Conservation (phyloP, 2,329 filamentous ascomycete genomes). For the Pleurostoma richardsiae region DNA sequence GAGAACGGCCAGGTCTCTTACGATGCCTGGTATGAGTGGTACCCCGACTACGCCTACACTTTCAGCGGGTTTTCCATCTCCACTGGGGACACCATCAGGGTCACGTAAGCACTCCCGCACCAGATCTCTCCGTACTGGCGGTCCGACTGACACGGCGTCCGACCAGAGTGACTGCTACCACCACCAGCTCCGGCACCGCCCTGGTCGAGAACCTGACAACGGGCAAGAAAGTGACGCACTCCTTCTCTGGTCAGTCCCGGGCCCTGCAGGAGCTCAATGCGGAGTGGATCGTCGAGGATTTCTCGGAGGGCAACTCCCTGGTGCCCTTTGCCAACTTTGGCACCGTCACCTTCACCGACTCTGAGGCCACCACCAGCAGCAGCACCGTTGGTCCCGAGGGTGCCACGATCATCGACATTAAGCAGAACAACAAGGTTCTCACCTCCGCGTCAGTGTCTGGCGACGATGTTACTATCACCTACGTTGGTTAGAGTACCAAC, state of each 20-base stretch:
- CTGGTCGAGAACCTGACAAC: conserved; percentile 41
- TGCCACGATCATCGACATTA: conserved; percentile 31
- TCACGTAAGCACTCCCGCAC: conserved; percentile 7
- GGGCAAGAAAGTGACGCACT: conserved; percentile 44
- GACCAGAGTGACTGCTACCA: conserved; percentile 22
- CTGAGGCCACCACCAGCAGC: conserved; percentile 20
- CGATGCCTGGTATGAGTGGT: conserved; percentile 58
- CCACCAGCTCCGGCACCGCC: conserved; percentile 33
- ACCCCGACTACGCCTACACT: conserved; percentile 40
- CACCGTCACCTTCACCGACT: conserved; percentile 32
- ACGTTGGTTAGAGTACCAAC: conserved; percentile 18
- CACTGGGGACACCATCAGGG: conserved; percentile 8
- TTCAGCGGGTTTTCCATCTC: conserved; percentile 7
- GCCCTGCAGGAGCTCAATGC: conserved; percentile 48
- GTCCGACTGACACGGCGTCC: too few species aligned
- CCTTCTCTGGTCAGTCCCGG: conserved; percentile 34
- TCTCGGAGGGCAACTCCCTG: conserved; percentile 26
- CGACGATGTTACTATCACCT: conserved; percentile 17
- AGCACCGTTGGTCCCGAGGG: conserved; percentile 22
- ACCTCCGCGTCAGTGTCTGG: conserved; percentile 6
- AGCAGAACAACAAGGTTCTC: conserved; percentile 4
- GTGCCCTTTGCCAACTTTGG: conserved; percentile 41
- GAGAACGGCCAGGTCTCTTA: conserved; percentile 27
- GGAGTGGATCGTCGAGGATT: conserved; percentile 59
- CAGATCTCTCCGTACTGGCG: too few species aligned